Evolutionary conservation across 2,329 filamentous ascomycete species (phyloP), one percentile per base, ranked within the genome.

Genomic region (Hymenoscyphus fraxineus): DNA sequence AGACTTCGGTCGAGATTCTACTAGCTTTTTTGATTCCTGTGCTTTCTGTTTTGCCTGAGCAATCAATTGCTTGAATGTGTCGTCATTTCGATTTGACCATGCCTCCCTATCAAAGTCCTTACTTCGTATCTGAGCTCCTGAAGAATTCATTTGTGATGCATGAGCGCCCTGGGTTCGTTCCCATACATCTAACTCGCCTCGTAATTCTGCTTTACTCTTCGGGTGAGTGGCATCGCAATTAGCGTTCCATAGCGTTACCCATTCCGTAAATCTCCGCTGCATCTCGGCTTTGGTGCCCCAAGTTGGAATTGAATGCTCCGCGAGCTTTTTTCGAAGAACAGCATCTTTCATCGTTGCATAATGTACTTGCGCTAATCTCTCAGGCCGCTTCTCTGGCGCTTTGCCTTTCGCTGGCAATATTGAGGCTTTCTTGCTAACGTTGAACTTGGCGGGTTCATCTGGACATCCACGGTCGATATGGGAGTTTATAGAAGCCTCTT

Each of bases 221-320:
- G 92, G 92, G 1, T 81, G 80, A 41, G 84, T 85, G 1, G 93
- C 90, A 76, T 99, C 95, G 77, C 93, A 97, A 75, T 99, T 99
- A 12, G 96, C 91, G 76, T 99, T 99, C 90, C 92, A 97, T 19
- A 99, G 79, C 44, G 95, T 97, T 60, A 95, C 83, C 93, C 93
- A 99, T 77, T 99, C 95, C 31, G 86, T 91, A 73, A 98, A 93
- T 19, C 96, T 85, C 69, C 83, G 85, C 74, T 94, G 89, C 62
- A 98, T 80, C 1, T 93, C 81, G 57, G 83, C 79, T 57, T 89
- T 89, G 0, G 83, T 77, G 0, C 95, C 95, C 65, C 79, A 81
- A 10, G 82, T 84, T 0, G 92, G 88, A 64, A 98, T 88, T 0
- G 93, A 92, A 1, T 95, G 81, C 2, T 97, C 92, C 19, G 81